Base-by-base conservation (phyloP, 2,329 filamentous ascomycete species). In the Talaromyces sp. region DNA sequence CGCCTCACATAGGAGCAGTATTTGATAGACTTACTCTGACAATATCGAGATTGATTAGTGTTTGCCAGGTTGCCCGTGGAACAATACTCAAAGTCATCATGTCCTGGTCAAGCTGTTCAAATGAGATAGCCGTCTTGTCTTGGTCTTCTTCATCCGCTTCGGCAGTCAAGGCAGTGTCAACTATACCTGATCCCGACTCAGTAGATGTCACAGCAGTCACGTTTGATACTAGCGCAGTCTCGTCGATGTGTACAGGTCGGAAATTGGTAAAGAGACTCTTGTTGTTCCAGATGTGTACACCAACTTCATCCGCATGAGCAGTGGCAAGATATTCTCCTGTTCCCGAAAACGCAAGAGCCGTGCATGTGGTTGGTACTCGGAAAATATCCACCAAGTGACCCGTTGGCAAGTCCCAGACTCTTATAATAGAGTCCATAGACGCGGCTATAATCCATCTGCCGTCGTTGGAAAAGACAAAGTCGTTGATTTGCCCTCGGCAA, bases 271-370 rank as follows among this genome's bases (percentile, higher is more conserved):
- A 99, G 1, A 97, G 79, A 0, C 89, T 88, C 68, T 89, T 89
- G 75, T 99, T 99, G 21, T 90, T 97, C 93, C 94, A 99, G 50
- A 99, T 84, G 64, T 90, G 87, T n/a, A 99, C 87, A 11, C 94
- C 94, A 1, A 96, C 83, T 62, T 87, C 85, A 58, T 88, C 89
- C 56, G 91, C 85, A 55, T 91, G 86, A 0, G 91, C 88, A 3
- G 92, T 94, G 3, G 94, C 94, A n/a, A 99, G 82, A 66, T 91
- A 97, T 68, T 99, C 94, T 13, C 93, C 94, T 0, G 91, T 96
- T 1, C 81, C 81, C 0, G 94, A 96, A 78, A 97, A 96, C 7
- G 92, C 85, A 11, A 99, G 78, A 2, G 91, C 87, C 15, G 86
- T 94, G 71, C 92, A 96, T 10, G 87, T 86, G 56, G 83, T 88